Percentiles rank a stretch among this genome's conserved stretches.
Conservation (phyloP, 768 basidiomycete species). For the Epithele typhae region DNA sequence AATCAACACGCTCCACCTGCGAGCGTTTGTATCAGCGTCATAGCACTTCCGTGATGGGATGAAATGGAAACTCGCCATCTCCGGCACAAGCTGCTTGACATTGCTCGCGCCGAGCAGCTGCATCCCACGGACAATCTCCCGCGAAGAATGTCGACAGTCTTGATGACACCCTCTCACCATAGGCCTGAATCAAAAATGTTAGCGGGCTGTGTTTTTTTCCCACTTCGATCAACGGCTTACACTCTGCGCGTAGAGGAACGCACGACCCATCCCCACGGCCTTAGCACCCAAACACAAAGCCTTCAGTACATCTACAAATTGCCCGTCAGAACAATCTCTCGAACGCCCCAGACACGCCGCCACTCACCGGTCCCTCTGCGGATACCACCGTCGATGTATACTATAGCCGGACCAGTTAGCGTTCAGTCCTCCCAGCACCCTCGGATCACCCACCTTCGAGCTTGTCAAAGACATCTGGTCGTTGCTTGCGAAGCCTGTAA, state of each 20-base stretch:
- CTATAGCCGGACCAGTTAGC: constrained; percentile 30
- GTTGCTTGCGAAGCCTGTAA: constrained; percentile 63
- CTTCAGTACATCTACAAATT: constrained; percentile 68
- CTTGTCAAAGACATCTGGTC: constrained; percentile 70
- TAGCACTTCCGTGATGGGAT: background rate
- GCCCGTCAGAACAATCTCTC: background rate
- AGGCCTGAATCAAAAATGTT: constrained; percentile 44
- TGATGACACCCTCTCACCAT: constrained; percentile 67
- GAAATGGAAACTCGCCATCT: constrained; percentile 50
- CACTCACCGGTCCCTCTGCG: constrained; percentile 68
- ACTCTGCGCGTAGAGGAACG: constrained; percentile 84
- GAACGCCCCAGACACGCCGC: background rate
- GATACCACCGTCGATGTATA: constrained; percentile 87
- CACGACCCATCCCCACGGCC: constrained; percentile 81
- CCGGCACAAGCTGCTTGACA: constrained; percentile 63
- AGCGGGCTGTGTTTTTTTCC: background rate
- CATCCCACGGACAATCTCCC: constrained; percentile 79
- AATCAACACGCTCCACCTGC: constrained; percentile 50
- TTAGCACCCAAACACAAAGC: constrained; percentile 86
- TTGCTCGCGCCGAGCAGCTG: constrained; percentile 64
- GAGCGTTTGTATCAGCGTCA: background rate
- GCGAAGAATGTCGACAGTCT: constrained; percentile 60
- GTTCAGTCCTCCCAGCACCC: no score
- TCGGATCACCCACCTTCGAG: constrained; percentile 54
- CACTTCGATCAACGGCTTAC: constrained; percentile 34